phyloP scores from a whole-genome alignment of 176 grass and related monocot species.

The Paspalum notatum region DNA sequence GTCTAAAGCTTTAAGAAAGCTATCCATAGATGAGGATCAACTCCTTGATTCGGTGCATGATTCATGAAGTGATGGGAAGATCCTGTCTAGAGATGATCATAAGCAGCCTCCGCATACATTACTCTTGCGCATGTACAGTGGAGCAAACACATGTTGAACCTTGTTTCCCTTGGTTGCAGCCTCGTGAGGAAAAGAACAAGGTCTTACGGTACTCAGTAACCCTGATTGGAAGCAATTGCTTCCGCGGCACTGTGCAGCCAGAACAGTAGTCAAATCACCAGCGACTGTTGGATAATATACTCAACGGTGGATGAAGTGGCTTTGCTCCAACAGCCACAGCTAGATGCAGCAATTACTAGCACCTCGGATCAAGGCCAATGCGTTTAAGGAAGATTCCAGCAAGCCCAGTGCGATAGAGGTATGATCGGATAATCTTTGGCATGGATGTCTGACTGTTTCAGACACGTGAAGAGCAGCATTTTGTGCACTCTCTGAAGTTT shows the following conservation, averaged over 20 bases:
- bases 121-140: neutral
- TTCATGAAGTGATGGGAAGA: slow-evolving; percentile 34
- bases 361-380: neutral
- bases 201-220: too few species aligned
- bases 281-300: too few species aligned
- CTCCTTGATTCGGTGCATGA: slow-evolving; percentile 48
- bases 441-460: neutral
- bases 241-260: too few species aligned
- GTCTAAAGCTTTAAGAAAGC: slow-evolving; percentile 64
- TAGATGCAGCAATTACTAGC: too few species aligned
- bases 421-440: neutral
- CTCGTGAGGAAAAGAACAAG: neutral
- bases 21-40: slow-evolving; percentile 69
- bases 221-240: too few species aligned
- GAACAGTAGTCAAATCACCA: too few species aligned
- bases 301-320: too few species aligned
- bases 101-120: neutral
- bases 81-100: slow-evolving; percentile 4
- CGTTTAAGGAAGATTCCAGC: neutral
- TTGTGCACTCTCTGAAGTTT: slow-evolving; percentile 1
- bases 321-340: too few species aligned
- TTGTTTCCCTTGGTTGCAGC: slow-evolving; percentile 6
- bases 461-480: neutral
- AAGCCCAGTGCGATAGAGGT: slow-evolving; percentile 30
- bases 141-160: neutral